Percentiles rank a stretch among this genome's conserved stretches.
Evolutionary conservation across 768 basidiomycete genomes (phyloP).

Genomic region (Russula olivacea): DNA sequence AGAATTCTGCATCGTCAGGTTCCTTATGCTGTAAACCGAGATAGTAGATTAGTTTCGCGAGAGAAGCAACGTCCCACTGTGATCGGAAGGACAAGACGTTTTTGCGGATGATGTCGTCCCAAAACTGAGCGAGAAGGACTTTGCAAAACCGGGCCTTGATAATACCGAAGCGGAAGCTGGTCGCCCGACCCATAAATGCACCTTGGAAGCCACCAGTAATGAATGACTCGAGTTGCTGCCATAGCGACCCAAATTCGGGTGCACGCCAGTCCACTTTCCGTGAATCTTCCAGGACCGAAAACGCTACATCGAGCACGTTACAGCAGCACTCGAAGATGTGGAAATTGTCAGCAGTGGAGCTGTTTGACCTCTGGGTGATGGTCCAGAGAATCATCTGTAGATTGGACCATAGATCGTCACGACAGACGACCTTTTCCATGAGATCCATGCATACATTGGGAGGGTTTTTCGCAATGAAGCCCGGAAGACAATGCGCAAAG

Average conservation of each 20-base stretch:
- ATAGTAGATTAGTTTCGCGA: constrained; percentile 3
- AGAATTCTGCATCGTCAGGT: not conserved
- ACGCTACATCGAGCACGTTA: constrained; percentile 1
- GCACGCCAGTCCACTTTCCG: constrained; percentile 7
- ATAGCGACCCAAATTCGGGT: constrained; percentile 11
- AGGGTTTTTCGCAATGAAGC: not conserved
- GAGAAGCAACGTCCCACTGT: constrained; percentile 14
- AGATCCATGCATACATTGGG: not conserved
- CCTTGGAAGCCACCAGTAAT: not conserved
- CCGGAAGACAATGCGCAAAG: constrained; percentile 3
- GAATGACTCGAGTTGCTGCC: constrained; percentile 10
- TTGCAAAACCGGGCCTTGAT: constrained; percentile 6
- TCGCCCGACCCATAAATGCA: constrained; percentile 1
- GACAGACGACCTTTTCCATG: constrained; percentile 1
- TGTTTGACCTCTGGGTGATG: not conserved
- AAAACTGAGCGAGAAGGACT: not conserved
- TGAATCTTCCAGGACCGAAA: not conserved
- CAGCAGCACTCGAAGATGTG: constrained; percentile 1
- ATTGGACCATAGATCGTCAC: constrained; percentile 9
- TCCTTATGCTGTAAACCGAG: not conserved
- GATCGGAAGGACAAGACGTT: constrained; percentile 3
- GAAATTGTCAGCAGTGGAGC: constrained; percentile 3
- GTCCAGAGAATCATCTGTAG: constrained; percentile 11
- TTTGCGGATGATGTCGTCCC: not conserved
- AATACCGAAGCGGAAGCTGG: not conserved